phyloP scores from a whole-genome alignment of 2,329 filamentous ascomycete genomes.

The Verticillium alfalfae region DNA sequence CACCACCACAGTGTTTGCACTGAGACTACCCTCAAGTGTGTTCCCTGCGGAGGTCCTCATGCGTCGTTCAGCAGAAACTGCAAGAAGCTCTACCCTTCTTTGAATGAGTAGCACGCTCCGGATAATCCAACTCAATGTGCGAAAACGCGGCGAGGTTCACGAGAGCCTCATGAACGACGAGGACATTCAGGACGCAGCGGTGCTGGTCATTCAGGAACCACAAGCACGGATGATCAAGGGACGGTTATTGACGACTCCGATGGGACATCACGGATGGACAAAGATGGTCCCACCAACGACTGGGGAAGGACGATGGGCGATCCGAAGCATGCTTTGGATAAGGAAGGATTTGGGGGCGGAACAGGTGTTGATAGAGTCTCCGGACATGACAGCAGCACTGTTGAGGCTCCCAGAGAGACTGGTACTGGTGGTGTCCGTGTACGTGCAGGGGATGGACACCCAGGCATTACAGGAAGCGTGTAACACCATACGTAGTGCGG shows the following conservation, averaged over 20 bases:
- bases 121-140: conserved; percentile 12
- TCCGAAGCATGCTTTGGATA: conserved; percentile 14
- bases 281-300: conserved; percentile 9
- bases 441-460: background rate
- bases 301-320: conserved; percentile 11
- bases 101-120: conserved; percentile 12
- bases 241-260: conserved; percentile 10
- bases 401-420: background rate
- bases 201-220: conserved; percentile 11
- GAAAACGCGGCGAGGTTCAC: conserved; percentile 9
- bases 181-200: conserved; percentile 7
- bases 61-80: conserved; percentile 16
- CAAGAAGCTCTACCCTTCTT: conserved; percentile 5
- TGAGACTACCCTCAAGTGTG: conserved; percentile 8
- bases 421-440: background rate
- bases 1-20: conserved; percentile 13
- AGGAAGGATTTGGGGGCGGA: conserved; percentile 9
- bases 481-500: background rate
- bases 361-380: conserved; percentile 4
- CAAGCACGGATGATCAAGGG: conserved; percentile 7
- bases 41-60: conserved; percentile 12
- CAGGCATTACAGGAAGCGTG: background rate
- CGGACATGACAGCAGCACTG: background rate
- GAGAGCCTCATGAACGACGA: conserved; percentile 15
- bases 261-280: conserved; percentile 10